Evolutionary conservation across 192 early-diverging fungal species (phyloP), one percentile per base, ranked within the genome.

Genomic region (Umbelopsis ramanniana): DNA sequence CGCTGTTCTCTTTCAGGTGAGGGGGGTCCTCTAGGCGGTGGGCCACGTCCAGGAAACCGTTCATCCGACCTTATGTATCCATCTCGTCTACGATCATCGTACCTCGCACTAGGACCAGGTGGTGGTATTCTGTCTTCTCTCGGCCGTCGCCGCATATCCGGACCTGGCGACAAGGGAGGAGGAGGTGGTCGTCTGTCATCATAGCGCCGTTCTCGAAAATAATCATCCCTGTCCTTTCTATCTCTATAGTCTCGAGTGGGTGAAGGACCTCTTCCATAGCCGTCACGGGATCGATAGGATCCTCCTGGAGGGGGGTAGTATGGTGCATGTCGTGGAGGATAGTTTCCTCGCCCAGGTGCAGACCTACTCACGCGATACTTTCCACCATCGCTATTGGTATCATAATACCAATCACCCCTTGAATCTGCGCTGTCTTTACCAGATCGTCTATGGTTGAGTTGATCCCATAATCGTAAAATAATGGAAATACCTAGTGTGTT

Each of bases 141-240:
- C 26, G 66, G 48, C 46, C 68, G 71, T 46, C 80, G 78, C 37
- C 57, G 73, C 33, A 81, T 75, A 29, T 81, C 80, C 19, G 78
- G 73, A 24, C 80, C 74, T 2, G 57, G 57, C 1, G 70, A 68
- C 35, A 76, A 43, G 1, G 40, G 40, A 43, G 40, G 70, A 60
- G 53, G 57, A 14, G 57, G 57, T 5, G 57, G 57, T 48, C 82
- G 73, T 6, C 72, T 69, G 46, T 83, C 76, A 26, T 85, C 82
- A 43, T 82, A 79, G 14, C 82, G 77, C 29, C 80, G 75, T 52
- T 83, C 82, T 45, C 77, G 50, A 67, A 82, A 80, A 54, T 84
- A 78, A 26, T 84, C 82, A 26, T 83, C 82, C 4, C 74, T 71
- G n/a, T 78, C 75, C 21, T 73, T 69, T 21, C 82, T 46, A 21